Evolutionary conservation across 805 yeast genomes (phyloP), one percentile per base, ranked within the genome.

Genomic region (Candida sonorensis): DNA sequence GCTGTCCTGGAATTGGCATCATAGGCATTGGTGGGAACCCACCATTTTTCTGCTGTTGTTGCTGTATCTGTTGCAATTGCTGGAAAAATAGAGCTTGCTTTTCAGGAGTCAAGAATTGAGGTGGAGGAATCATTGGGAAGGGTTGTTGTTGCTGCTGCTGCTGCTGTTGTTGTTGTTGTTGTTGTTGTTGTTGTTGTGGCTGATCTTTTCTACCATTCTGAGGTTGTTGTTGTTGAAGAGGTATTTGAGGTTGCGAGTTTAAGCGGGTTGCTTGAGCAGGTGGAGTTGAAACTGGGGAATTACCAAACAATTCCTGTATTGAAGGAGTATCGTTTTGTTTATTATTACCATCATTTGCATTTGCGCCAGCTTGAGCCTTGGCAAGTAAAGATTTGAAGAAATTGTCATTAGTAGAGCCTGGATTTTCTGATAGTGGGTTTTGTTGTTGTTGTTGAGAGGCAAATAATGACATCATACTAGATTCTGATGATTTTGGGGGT

Each of bases 311-410:
- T 7, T 7, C 6, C 20, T 7, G 6, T 18, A 9, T 7, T 18
- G 9, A 18, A 18, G 20, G 20, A 18, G 6, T 18, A 7, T 6
- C 6, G 9, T 6, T 7, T 18, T 18, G 20, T 18, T 18, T 9
- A 7, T 18, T 6, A 7, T 18, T 18, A 18, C 22, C 19, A 11
- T 7, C 6, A 12, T 10, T 10, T n/a, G 10, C n/a, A n/a, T n/a
- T 31, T 29, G 5, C 23, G n/a, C 10, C 23, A 14, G 25, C 29
- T 29, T 26, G 20, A 27, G 29, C 10, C 37, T 65, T 67, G 25
- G 62, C 57, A 40, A 72, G 48, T 34, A 72, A 51, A 5, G 75
- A 63, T 55, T 65, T 59, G 44, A 72, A 67, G 38, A 72, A 72
- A 37, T 69, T 73, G 41, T 53, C 51, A 14, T 42, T 44, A 13